phyloP scores from a whole-genome alignment of 2,329 filamentous ascomycete species.

The Dendryphion nanum region DNA sequence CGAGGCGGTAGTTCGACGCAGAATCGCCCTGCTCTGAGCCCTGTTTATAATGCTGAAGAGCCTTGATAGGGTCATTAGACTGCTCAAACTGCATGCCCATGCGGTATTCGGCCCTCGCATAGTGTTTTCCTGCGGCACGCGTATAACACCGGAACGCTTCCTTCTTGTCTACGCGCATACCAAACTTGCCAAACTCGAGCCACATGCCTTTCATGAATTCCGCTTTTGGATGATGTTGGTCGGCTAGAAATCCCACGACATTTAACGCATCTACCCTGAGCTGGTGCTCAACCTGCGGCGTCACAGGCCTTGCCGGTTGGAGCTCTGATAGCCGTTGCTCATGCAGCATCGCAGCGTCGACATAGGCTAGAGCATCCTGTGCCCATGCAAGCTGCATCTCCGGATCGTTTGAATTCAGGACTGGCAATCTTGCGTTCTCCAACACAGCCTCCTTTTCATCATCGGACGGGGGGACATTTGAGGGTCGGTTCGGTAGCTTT shows the following conservation, averaged over 20 bases:
- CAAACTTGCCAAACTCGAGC: constrained; percentile 97
- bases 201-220: constrained; percentile 95
- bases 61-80: constrained; percentile 87
- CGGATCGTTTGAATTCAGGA: constrained; percentile 90
- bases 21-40: constrained; percentile 82
- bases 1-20: constrained; percentile 80
- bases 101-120: constrained; percentile 86
- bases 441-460: constrained; percentile 90
- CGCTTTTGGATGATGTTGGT: constrained; percentile 89
- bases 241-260: constrained; percentile 84
- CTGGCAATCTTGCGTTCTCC: constrained; percentile 77
- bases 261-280: constrained; percentile 85
- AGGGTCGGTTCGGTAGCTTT: constrained; percentile 71
- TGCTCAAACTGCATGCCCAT: constrained; percentile 99
- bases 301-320: constrained; percentile 65
- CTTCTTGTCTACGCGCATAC: constrained; percentile 84
- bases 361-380: constrained; percentile 84
- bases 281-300: constrained; percentile 85
- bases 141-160: constrained; percentile 89
- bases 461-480: constrained; percentile 89
- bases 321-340: constrained; percentile 64
- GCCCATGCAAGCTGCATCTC: constrained; percentile 97
- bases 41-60: constrained; percentile 83
- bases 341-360: constrained; percentile 78
- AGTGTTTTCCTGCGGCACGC: constrained; percentile 80